Percentiles rank a stretch among this genome's conserved stretches.
Conservation (phyloP, 106 monocot species). For the Ottelia alismoides region DNA sequence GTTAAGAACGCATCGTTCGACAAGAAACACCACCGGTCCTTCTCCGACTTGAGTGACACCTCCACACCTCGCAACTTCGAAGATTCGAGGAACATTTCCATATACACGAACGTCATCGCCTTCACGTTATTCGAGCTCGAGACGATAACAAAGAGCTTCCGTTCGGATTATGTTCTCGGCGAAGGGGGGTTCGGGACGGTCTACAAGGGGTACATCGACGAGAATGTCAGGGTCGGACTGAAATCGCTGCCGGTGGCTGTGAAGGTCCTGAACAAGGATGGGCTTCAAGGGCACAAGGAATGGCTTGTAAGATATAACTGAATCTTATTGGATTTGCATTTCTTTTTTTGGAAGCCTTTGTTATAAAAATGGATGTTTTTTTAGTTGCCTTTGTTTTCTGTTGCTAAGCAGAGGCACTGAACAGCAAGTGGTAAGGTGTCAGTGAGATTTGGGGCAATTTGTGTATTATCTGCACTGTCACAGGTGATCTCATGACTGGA, state of each 20-base stretch:
- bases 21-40: conserved; percentile 55
- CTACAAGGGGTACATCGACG: conserved; percentile 92
- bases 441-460: too few species aligned
- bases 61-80: conserved; percentile 48
- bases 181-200: conserved; percentile 96
- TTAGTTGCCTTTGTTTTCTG: too few species aligned
- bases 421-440: too few species aligned
- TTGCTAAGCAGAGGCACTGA: too few species aligned
- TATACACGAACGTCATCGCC: conserved; percentile 80
- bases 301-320: conserved; percentile 39
- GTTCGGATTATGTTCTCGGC: conserved; percentile 86
- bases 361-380: too few species aligned
- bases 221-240: conserved; percentile 83
- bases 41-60: conserved; percentile 64
- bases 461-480: too few species aligned
- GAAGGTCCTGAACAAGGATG: conserved; percentile 28
- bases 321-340: too few species aligned
- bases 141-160: conserved; percentile 90
- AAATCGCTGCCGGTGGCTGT: conserved; percentile 75
- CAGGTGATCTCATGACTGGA: too few species aligned
- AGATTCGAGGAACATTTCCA: conserved; percentile 70
- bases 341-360: not conserved
- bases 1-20: conserved; percentile 34
- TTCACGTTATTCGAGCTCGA: conserved; percentile 94
- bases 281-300: conserved; percentile 29